phyloP scores from a whole-genome alignment of 2,329 filamentous ascomycete species.

The Ascochyta clinopodiicola region DNA sequence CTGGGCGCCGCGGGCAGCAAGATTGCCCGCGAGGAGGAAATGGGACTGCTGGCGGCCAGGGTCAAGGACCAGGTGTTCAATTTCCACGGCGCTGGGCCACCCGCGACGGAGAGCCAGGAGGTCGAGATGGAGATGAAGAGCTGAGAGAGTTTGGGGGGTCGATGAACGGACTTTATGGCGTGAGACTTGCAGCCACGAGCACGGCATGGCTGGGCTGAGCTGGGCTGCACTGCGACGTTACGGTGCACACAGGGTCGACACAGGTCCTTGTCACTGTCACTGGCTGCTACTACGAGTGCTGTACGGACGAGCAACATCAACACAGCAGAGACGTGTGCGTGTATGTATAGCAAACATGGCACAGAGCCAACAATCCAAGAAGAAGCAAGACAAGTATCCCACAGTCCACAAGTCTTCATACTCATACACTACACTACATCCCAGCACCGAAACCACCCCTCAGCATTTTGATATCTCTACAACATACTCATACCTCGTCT shows the following conservation, averaged over 20 bases:
- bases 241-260: neutral
- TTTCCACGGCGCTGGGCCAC: constrained; percentile 13
- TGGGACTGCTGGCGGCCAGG: constrained; percentile 67
- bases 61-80: constrained; percentile 69
- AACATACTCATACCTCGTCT: too few relatives aligned
- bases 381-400: neutral
- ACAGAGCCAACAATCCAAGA: neutral
- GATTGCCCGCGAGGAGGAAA: constrained; percentile 67
- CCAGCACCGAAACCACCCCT: too few relatives aligned
- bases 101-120: constrained; percentile 23
- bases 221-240: neutral
- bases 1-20: constrained; percentile 66
- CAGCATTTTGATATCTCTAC: too few relatives aligned
- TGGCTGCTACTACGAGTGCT: neutral
- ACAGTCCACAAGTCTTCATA: too few relatives aligned
- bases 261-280: neutral
- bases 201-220: neutral
- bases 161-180: neutral
- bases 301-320: neutral
- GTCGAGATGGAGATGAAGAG: constrained; percentile 40
- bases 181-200: neutral
- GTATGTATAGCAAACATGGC: neutral
- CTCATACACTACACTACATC: too few relatives aligned
- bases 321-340: neutral
- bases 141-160: constrained; percentile 11